Base-by-base conservation (phyloP, 2,329 filamentous ascomycete species). In the Thermomyces lanuginosus region DNA sequence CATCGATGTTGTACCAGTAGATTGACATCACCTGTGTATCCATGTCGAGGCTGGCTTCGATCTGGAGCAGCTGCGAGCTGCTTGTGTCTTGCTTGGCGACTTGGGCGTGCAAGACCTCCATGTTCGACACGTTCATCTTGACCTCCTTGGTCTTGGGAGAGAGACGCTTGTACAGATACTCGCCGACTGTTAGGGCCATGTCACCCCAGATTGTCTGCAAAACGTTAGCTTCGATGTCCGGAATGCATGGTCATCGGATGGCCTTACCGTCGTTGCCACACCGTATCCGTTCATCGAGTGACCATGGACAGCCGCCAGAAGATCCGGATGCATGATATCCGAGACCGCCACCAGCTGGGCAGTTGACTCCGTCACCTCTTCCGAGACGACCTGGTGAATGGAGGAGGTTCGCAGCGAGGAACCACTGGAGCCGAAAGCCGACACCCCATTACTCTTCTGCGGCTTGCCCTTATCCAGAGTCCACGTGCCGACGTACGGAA, bases 401-500 rank as follows among this genome's bases (percentile, higher is more conserved):
- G 16, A 15, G 1, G 24, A 27, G 24, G 29, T 27, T 7, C 21
- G 16, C 15, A 27, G n/a, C 17, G 19, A n/a, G 8, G 29, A 26
- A 25, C n/a, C 14, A 16, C 16, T 11, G 4, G 19, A 11, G 12
- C 24, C 10, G 4, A 13, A n/a, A n/a, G n/a, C n/a, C n/a, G n/a
- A n/a, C n/a, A n/a, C n/a, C n/a, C n/a, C n/a, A n/a, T n/a, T n/a
- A n/a, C n/a, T 13, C 9, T n/a, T n/a, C 8, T 15, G 21, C 13
- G 12, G 32, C 36, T 76, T 67, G 31, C 61, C 72, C 59, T 82
- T 83, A 34, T 64, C 71, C 17, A 81, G 53, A 16, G 61, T 67
- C 72, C 74, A 83, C 48, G 81, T 72, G 34, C 77, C 73, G 33
- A 63, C 59, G 48, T 78, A 78, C 44, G 71, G 69, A 9, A 78